Evolutionary conservation across 441 rosid genomes (phyloP), one percentile per base, ranked within the genome.

Genomic region (Pelargonium cotyledonis): DNA sequence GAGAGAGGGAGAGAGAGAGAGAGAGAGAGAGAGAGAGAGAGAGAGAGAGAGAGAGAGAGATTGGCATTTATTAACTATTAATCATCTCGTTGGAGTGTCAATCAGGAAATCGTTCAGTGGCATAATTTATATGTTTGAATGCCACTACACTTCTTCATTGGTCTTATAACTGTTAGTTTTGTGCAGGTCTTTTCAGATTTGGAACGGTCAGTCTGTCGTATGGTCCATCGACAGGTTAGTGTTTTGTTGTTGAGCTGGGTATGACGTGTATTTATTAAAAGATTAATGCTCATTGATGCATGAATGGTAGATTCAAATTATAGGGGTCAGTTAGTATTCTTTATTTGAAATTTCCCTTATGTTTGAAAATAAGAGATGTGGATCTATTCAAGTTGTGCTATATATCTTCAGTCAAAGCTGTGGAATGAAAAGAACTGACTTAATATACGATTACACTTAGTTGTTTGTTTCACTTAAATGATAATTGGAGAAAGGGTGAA

Each of bases 131-230:
- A 18, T 69, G 12, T 61, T 35, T 67, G 46, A 47, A 18, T 60
- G 19, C 63, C 53, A 6, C 23, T 49, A 68, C 65, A 69, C 44
- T 29, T 57, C 67, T 68, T 69, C 64, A 40, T 43, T 67, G 44
- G 12, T 19, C 44, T 63, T 63, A 6, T 63, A 63, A 14, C 35
- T 16, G 71, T 65, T 41, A 67, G 29, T 68, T 38, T 66, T 69
- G 53, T 82, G 73, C 87, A 95, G 99, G 98, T 95, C 65, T 78
- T 95, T 61, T 95, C 98, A 12, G 98, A 95, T 86, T 73, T 95
- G 80, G 97, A 95, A 75, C 98, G 96, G 40, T 95, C 98, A 40
- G 88, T 81, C 12, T 95, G 99, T 79, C 89, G 99, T 67, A 95
- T 95, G 97, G 86, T 90, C 68, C 97, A 95, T 79, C 84, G 83